Evolutionary conservation across 495 filamentous ascomycete genomes (phyloP).

Genomic region (Aspergillus conjunctus): DNA sequence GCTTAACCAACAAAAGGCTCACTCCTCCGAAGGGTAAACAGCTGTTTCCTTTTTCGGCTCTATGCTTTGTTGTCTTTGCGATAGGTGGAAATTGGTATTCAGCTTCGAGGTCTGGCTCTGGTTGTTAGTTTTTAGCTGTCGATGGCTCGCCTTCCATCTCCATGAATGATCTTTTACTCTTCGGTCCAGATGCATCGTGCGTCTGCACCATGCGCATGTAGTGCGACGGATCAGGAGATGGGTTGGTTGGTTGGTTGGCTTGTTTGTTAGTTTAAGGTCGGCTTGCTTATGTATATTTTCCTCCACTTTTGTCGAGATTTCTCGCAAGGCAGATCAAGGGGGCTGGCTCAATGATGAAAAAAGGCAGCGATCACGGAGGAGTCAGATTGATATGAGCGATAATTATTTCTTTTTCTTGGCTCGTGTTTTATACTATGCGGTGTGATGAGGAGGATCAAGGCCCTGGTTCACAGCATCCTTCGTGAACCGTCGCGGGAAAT

Average conservation of each 20-base stretch:
- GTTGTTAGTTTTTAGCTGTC: too few relatives aligned
- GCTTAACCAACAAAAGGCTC: not conserved
- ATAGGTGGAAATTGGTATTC: not conserved
- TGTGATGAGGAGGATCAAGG: not conserved
- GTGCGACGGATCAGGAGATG: not conserved
- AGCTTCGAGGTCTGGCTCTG: not conserved
- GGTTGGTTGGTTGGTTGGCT: not conserved
- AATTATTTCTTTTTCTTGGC: not conserved
- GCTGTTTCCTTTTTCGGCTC: not conserved
- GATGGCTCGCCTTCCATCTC: too few relatives aligned
- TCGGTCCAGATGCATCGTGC: not conserved
- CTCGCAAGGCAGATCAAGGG: not conserved
- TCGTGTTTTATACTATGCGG: not conserved
- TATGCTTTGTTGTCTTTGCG: not conserved
- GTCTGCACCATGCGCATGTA: not conserved
- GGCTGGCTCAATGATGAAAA: not conserved
- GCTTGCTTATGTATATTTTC: not conserved
- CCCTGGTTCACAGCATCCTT: slow-evolving; percentile 5
- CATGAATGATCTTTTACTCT: not conserved
- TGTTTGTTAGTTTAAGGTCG: not conserved
- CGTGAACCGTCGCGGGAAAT: not conserved
- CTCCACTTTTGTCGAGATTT: not conserved
- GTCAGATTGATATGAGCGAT: not conserved
- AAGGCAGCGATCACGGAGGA: slow-evolving; percentile 7
- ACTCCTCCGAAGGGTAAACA: not conserved